Conservation (phyloP, 805 yeast species). For the Candida pini region DNA sequence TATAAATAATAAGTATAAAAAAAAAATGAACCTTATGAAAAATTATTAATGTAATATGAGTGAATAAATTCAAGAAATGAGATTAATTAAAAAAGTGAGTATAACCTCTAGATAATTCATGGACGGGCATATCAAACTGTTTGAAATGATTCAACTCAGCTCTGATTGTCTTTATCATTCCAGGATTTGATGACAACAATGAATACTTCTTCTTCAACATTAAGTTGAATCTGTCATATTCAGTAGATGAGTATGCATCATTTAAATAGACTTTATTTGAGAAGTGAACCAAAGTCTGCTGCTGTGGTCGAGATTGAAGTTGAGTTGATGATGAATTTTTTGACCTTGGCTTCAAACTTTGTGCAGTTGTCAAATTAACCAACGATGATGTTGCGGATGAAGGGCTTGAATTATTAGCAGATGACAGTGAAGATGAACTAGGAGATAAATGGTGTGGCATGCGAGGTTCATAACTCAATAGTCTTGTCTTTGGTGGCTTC, state of each 20-base stretch:
- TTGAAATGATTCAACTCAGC: conserved; percentile 61
- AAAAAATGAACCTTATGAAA: conserved; percentile 1
- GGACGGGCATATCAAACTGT: conserved; percentile 60
- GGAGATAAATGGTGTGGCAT: not conserved
- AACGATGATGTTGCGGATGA: conserved; percentile 1
- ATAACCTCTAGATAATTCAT: conserved; percentile 50
- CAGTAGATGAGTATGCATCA: conserved; percentile 45
- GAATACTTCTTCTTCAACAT: conserved; percentile 44
- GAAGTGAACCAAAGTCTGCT: too few species aligned
- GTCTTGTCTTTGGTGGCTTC: conserved; percentile 1
- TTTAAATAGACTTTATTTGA: conserved; percentile 42
- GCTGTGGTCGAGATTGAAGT: not conserved
- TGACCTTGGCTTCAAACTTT: not conserved
- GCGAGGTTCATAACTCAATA: not conserved
- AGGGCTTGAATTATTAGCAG: not conserved
- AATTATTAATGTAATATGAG: not conserved
- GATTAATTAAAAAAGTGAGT: conserved; percentile 52
- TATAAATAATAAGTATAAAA: too few species aligned
- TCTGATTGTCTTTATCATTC: conserved; percentile 50
- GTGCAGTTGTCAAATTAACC: not conserved
- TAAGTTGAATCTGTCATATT: conserved; percentile 51
- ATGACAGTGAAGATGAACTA: not conserved
- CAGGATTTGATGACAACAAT: conserved; percentile 39
- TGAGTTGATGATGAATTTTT: not conserved
- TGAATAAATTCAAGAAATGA: not conserved